Base-by-base conservation (phyloP, 345 rosid genomes). In the Dipteronia sinensis region DNA sequence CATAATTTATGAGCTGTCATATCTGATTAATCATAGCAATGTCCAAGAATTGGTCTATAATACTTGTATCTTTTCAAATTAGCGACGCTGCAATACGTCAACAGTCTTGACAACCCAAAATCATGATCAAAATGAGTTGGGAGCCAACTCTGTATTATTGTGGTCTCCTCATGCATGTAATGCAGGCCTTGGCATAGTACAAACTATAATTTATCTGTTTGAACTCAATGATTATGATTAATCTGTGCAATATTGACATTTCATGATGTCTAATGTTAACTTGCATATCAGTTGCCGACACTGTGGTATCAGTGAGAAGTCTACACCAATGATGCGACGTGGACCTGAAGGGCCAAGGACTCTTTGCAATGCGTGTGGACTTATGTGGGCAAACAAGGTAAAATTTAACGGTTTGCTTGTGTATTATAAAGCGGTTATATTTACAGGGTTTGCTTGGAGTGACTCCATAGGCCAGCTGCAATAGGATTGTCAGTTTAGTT, bases 311-410 rank as follows among this genome's bases (percentile, higher is more conserved):
- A 69, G 80, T 44, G 93, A 88, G 83, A 89, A 86, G 85, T 81
- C 87, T 69, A 88, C 91, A 23, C 91, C 93, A 74, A 89, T 88
- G 93, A 89, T 89, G 93, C 79, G 93, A 55, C 91, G 91, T 34
- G 93, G 93, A 82, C 93, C 93, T 75, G 90, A 84, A 84, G 93
- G 93, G 42, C 93, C 93, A 53, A 89, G 93, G 82, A 89, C 89
- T 58, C 93, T 89, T 81, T 89, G 93, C 83, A 89, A 89, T 82
- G 93, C 93, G 12, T 89, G 93, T 81, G 93, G 93, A 73, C 91
- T 89, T 72, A 89, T 88, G 91, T 89, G 93, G 93, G 93, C 93
- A 76, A 89, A 89, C 78, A 89, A 89, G 90, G 93, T 85, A 80
- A 79, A 58, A 20, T 19, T 16, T 34, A 56, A 76, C 31, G 29